Evolutionary conservation across 2,329 filamentous ascomycete genomes (phyloP), one percentile per base, ranked within the genome.

Genomic region (Penicillium nordicum): DNA sequence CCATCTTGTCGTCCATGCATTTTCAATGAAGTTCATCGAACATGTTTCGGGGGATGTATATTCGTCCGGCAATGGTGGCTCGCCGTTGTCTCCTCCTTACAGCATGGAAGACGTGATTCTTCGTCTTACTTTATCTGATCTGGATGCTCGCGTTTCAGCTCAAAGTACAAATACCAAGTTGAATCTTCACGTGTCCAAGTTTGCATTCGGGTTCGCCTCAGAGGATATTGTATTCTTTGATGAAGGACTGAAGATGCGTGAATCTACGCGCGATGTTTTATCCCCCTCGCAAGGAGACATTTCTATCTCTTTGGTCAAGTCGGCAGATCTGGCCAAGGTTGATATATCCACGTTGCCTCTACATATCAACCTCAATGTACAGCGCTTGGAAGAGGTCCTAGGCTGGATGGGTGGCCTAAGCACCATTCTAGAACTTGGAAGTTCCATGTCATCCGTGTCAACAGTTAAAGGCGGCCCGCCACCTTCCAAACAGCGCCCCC

Each of bases 321-420:
- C 69, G 2, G 34, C 62, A 6, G 68, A 71, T 8, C 61, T 63
- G 11, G 67, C 66, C 9, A 73, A 73, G 38, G 61, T 89, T 16
- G 85, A 89, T 32, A 71, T 96, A 14, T 84, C 85, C 50, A 95
- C 92, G 0, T 79, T 95, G 10, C 91, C 92, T 6, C 73, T 97
- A 1, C 84, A 87, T 57, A 72, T 96, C 10, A 83, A 86, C 55
- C 75, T 97, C 40, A 90, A 97, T 68, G 77, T 97, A 16, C 87
- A 88, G 61, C 84, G 84, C 53, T 76, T 97, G 23, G 94, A 97
- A 64, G 92, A 96, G 66, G 90, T 90, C 0, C 86, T 97, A 57
- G 85, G 85, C 54, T 91, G 90, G 81, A 92, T 97, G 73, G 94
- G 94, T 36, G 94, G 94, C 0, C 78, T 99, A 42, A 96, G 92